phyloP scores from a whole-genome alignment of 176 grass and related monocot genomes.

The Oryza australiensis region DNA sequence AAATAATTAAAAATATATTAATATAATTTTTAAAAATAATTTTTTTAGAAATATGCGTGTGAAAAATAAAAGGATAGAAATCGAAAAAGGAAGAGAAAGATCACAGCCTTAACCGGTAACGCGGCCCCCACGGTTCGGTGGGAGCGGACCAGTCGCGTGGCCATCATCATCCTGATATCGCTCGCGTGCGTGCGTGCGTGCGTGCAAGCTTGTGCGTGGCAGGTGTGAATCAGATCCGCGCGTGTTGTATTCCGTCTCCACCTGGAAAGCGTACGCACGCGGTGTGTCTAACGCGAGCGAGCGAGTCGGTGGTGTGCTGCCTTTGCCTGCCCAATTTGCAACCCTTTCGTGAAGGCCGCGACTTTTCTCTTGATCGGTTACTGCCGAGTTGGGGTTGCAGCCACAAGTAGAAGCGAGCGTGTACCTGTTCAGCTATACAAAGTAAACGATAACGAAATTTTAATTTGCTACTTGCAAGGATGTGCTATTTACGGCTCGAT shows the following conservation, averaged over 20 bases:
- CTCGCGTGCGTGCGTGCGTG: background rate
- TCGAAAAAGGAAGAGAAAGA: too few relatives aligned
- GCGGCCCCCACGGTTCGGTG: constrained; percentile 31
- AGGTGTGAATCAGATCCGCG: constrained; percentile 13
- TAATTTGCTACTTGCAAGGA: background rate
- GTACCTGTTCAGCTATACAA: background rate
- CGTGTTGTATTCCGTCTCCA: background rate
- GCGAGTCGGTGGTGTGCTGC: background rate
- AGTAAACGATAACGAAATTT: background rate
- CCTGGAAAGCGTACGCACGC: background rate
- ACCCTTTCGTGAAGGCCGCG: background rate
- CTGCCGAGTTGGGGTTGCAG: background rate
- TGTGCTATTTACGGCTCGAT: too few relatives aligned
- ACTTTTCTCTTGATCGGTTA: background rate
- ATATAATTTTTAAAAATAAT: too few relatives aligned
- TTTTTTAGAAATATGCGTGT: too few relatives aligned
- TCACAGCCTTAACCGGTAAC: background rate
- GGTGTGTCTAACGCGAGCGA: background rate
- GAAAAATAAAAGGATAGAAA: too few relatives aligned
- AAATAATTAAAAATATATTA: too few relatives aligned
- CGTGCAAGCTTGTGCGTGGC: constrained; percentile 6
- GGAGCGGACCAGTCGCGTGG: background rate
- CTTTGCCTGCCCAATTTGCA: background rate
- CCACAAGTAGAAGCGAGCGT: background rate
- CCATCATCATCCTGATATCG: background rate